Conservation (phyloP, 1,139 yeast genomes). For the Wickerhamomyces sp. region DNA sequence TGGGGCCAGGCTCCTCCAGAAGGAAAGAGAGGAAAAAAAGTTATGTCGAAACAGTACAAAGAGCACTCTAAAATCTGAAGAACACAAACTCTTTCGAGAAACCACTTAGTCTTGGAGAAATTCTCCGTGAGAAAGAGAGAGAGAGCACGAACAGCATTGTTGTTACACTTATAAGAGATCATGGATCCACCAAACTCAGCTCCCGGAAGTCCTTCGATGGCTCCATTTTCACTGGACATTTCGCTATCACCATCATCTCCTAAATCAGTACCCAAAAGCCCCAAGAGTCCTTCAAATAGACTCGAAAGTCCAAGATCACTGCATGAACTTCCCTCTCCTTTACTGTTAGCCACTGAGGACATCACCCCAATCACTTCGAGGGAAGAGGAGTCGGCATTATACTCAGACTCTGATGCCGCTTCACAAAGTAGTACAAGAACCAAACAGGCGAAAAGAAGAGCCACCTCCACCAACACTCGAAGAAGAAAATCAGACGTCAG, state of each 20-base stretch:
- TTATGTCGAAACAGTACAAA: background rate
- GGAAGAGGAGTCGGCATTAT: conserved; percentile 32
- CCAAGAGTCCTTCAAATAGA: background rate
- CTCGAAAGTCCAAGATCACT: background rate
- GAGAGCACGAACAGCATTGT: no score
- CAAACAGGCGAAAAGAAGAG: conserved; percentile 3
- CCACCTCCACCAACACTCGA: conserved; percentile 8
- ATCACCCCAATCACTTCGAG: conserved; percentile 26
- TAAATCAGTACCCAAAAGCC: background rate
- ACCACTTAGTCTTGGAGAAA: no score
- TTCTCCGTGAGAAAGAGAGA: no score
- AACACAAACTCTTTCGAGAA: no score
- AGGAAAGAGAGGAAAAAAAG: background rate
- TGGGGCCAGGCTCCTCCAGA: no score
- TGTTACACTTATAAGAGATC: no score
- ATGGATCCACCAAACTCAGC: background rate
- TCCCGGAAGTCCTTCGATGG: background rate
- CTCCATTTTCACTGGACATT: background rate
- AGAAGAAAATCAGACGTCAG: conserved; percentile 19
- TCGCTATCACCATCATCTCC: conserved; percentile 2
- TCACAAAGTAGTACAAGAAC: conserved; percentile 19
- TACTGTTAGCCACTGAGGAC: conserved; percentile 24
- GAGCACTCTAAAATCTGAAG: no score
- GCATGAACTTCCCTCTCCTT: conserved; percentile 24
- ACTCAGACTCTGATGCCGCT: conserved; percentile 33